Conservation (phyloP, 2,329 filamentous ascomycete genomes). For the Cladosporium oxysporum region DNA sequence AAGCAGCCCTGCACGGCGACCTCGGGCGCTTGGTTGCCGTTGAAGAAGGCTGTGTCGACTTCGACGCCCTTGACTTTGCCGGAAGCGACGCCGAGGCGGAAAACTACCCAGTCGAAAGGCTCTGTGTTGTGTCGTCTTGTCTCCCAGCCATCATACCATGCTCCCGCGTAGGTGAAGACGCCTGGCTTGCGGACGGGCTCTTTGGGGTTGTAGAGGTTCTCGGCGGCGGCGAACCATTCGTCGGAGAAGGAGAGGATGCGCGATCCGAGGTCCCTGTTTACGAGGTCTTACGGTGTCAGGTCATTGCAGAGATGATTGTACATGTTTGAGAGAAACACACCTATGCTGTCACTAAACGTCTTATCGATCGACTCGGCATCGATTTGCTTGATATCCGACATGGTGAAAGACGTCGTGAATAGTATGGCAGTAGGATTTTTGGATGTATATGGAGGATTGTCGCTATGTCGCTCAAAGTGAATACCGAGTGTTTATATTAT, state of each 20-base stretch:
- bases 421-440: constrained; percentile 36
- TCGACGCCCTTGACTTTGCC: constrained; percentile 74
- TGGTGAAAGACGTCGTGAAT: constrained; percentile 32
- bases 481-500: constrained; percentile 11
- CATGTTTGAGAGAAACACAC: constrained; percentile 30
- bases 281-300: constrained; percentile 46
- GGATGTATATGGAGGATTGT: constrained; percentile 2
- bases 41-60: constrained; percentile 80
- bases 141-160: constrained; percentile 68
- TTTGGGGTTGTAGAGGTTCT: constrained; percentile 60
- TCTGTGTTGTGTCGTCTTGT: constrained; percentile 61
- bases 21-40: constrained; percentile 77
- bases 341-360: constrained; percentile 57
- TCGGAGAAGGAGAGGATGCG: constrained; percentile 58
- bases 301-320: constrained; percentile 28
- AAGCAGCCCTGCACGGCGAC: constrained; percentile 78
- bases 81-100: constrained; percentile 63
- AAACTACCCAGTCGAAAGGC: constrained; percentile 61
- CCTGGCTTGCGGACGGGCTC: constrained; percentile 58
- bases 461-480: constrained; percentile 4
- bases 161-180: constrained; percentile 60
- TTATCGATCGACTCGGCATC: constrained; percentile 54
- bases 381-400: constrained; percentile 31
- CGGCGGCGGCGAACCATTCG: constrained; percentile 62
- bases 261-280: constrained; percentile 54